phyloP scores from a whole-genome alignment of 768 basidiomycete species.

The Coprinopsis cinerea region DNA sequence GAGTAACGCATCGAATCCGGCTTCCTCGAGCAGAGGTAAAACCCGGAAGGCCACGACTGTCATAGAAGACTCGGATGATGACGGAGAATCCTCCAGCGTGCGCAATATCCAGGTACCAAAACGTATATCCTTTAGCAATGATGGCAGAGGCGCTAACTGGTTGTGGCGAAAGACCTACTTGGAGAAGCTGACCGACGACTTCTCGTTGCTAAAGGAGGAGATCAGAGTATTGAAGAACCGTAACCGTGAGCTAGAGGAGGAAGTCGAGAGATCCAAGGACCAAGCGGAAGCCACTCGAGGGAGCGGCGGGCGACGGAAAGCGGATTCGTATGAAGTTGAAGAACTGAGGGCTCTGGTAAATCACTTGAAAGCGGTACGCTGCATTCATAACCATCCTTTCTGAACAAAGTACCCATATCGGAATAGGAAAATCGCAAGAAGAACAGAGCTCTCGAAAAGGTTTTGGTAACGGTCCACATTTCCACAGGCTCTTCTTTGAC shows the following conservation, averaged over 20 bases:
- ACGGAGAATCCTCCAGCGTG: not conserved
- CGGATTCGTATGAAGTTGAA: slow-evolving; percentile 5
- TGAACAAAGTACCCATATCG: not conserved
- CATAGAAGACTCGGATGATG: not conserved
- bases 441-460: slow-evolving; percentile 20
- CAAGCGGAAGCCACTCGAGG: not conserved
- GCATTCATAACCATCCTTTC: not conserved
- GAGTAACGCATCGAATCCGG: not conserved
- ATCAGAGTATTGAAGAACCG: slow-evolving; percentile 15
- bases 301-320: slow-evolving; percentile 3
- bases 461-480: not conserved
- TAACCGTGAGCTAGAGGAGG: slow-evolving; percentile 14
- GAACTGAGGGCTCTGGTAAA: slow-evolving; percentile 12
- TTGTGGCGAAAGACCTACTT: slow-evolving; percentile 13
- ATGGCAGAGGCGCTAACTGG: not conserved
- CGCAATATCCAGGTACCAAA: not conserved
- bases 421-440: slow-evolving; percentile 17
- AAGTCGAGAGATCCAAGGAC: slow-evolving; percentile 8
- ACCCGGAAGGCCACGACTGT: not conserved
- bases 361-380: slow-evolving; percentile 15
- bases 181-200: slow-evolving; percentile 12
- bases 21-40: not conserved
- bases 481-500: not conserved
- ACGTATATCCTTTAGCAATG: not conserved
- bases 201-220: slow-evolving; percentile 12